Conservation (phyloP, 805 yeast species). For the Metschnikowia reukaufii region DNA sequence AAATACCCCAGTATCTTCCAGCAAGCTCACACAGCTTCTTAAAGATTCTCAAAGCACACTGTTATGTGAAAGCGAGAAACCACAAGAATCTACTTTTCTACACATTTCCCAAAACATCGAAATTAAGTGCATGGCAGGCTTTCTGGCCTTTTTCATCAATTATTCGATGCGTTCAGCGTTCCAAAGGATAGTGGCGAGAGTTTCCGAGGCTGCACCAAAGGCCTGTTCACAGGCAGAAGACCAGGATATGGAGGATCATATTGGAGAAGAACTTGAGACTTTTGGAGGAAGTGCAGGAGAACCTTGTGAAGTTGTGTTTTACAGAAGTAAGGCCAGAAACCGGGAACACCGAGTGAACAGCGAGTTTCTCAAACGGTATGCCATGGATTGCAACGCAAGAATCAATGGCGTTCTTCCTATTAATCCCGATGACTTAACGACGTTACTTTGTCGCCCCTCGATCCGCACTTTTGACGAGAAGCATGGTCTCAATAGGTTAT, state of each 20-base stretch:
- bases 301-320: not conserved
- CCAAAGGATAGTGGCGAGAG: slow-evolving; percentile 2
- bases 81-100: not conserved
- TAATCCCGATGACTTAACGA: slow-evolving; percentile 6
- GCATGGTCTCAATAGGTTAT: slow-evolving; percentile 10
- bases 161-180: slow-evolving; percentile 8
- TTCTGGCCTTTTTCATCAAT: slow-evolving; percentile 13
- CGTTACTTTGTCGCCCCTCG: slow-evolving; percentile 4
- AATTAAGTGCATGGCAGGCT: slow-evolving; percentile 8
- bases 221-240: not conserved
- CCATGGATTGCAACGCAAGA: slow-evolving; percentile 20
- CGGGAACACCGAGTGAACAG: slow-evolving; percentile 20
- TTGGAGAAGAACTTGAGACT: slow-evolving; percentile 1
- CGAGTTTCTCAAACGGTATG: slow-evolving; percentile 19
- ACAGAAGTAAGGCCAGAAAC: slow-evolving; percentile 8
- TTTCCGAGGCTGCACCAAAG: not conserved
- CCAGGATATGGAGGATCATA: not conserved
- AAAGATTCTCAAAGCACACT: not conserved
- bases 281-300: not conserved
- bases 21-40: slow-evolving; percentile 8
- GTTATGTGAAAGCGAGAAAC: not conserved
- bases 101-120: slow-evolving; percentile 1
- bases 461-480: slow-evolving; percentile 4
- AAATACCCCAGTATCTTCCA: not conserved
- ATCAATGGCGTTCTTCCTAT: slow-evolving; percentile 9